Evolutionary conservation across 202 grass and related monocot species (phyloP).

Genomic region (Digitaria exilis): DNA sequence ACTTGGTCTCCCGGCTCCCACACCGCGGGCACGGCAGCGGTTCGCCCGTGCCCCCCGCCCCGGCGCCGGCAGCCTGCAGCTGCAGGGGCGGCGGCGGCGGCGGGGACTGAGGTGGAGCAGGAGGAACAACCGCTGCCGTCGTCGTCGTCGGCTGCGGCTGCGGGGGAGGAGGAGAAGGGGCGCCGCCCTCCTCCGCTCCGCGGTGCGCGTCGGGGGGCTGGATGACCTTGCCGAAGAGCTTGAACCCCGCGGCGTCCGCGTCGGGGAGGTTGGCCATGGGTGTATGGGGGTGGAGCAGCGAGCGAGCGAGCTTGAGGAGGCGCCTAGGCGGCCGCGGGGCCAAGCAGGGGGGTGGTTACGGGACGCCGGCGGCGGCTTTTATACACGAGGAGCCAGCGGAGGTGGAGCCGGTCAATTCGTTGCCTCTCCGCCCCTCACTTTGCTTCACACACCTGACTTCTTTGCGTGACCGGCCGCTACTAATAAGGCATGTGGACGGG

Average conservation of each 20-base stretch:
- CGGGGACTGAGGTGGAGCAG: neutral
- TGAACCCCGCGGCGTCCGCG: constrained; percentile 60
- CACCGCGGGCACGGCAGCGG: constrained; percentile 78
- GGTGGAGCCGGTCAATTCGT: constrained; percentile 32
- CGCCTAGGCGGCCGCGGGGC: neutral
- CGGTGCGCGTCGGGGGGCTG: constrained; percentile 46
- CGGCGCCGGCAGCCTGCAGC: neutral
- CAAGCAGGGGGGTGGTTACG: neutral
- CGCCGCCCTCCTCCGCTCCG: neutral
- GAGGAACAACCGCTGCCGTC: neutral
- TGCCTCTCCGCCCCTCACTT: constrained; percentile 27
- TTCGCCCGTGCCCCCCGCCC: constrained; percentile 22
- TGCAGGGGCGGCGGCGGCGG: neutral
- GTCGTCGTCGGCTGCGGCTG: neutral
- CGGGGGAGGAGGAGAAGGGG: neutral
- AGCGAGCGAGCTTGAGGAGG: no score
- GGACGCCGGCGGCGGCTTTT: constrained; percentile 27
- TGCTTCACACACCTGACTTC: constrained; percentile 42
- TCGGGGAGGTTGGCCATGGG: constrained; percentile 50
- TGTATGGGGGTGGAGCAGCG: neutral
- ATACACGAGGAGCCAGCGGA: constrained; percentile 31
- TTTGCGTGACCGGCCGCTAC: constrained; percentile 39
- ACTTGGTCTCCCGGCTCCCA: constrained; percentile 92
- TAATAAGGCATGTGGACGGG: constrained; percentile 1
- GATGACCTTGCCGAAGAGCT: constrained; percentile 76